These are phyloP conservation scores for Colletotrichum magnum DNA, from an alignment of 2,329 filamentous ascomycete genomes.

Conservation along the genomic window DNA sequence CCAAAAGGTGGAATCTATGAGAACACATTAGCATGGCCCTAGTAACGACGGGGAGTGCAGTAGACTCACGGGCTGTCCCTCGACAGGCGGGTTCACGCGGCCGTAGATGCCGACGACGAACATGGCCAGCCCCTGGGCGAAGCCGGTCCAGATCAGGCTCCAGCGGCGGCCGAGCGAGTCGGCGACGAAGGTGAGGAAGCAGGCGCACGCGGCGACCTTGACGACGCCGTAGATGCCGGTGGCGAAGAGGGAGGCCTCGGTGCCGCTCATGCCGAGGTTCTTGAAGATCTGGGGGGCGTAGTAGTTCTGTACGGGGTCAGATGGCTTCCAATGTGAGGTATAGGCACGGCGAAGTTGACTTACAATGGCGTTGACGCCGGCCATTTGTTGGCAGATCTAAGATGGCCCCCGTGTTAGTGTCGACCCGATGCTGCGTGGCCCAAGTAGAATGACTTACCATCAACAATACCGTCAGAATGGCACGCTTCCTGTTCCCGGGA, in stretches of 20 bases:
- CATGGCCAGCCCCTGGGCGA: conserved; percentile 74
- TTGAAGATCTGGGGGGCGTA: conserved; percentile 79
- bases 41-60: neutral
- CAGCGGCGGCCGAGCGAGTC: conserved; percentile 77
- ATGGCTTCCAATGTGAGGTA: neutral
- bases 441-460: conserved; percentile 54
- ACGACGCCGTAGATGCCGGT: conserved; percentile 82
- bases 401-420: neutral
- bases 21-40: too few species aligned
- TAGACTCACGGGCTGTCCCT: conserved; percentile 58
- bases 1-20: conserved; percentile 72
- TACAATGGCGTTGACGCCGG: conserved; percentile 67
- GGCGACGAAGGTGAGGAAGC: conserved; percentile 77
- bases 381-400: conserved; percentile 78
- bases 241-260: conserved; percentile 74
- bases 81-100: conserved; percentile 70
- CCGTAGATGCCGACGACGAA: conserved; percentile 81
- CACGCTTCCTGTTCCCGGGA: conserved; percentile 73
- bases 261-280: conserved; percentile 72
- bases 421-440: too few species aligned
- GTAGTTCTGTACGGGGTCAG: conserved; percentile 63
- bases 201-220: conserved; percentile 74
- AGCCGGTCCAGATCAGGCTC: conserved; percentile 74
- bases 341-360: conserved; percentile 47
- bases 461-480: conserved; percentile 71